phyloP scores from a whole-genome alignment of 257 asterid species.

The Nicotiana paniculata region DNA sequence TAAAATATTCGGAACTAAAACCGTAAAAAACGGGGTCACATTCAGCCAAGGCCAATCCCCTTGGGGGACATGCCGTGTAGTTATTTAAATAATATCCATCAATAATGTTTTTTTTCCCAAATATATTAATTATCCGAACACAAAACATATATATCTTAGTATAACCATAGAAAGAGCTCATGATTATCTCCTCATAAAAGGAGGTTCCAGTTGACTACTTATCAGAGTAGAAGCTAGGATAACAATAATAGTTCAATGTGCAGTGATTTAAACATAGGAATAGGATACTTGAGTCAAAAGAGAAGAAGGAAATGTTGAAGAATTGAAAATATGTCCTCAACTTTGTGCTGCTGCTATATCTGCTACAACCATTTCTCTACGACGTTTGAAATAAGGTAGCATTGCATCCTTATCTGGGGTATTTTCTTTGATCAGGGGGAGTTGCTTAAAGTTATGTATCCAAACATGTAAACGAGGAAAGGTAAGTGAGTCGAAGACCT shows the following conservation, averaged over 20 bases:
- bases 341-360: neutral
- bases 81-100: no score
- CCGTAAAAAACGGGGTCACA: no score
- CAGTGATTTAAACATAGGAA: neutral
- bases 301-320: neutral
- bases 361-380: neutral
- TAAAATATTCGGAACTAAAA: no score
- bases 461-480: slow-evolving; percentile 15
- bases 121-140: no score
- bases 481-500: slow-evolving; percentile 8
- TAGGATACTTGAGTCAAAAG: neutral
- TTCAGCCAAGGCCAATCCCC: no score
- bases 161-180: no score
- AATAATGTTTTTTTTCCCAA: no score
- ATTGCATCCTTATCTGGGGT: slow-evolving; percentile 9
- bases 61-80: no score
- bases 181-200: no score
- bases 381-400: neutral
- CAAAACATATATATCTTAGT: no score
- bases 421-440: slow-evolving; percentile 12
- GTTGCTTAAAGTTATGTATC: slow-evolving; percentile 18
- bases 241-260: neutral
- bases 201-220: no score
- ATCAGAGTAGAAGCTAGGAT: no score
- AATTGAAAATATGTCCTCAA: neutral